Conservation (phyloP, 164 flowering plant species). For the Platanus orientalis region DNA sequence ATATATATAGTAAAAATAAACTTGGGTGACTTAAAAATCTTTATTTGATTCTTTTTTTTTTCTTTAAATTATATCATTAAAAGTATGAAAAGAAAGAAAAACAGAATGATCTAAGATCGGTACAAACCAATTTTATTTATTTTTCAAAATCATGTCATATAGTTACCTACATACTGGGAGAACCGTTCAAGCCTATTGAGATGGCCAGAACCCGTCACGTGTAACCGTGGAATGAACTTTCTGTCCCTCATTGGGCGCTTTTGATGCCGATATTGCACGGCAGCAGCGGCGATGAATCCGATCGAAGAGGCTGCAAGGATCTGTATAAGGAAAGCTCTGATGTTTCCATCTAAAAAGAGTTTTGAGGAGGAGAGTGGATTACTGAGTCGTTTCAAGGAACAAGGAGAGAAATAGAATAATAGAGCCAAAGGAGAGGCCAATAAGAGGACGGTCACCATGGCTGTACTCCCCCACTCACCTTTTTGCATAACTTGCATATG, state of each 20-base stretch:
- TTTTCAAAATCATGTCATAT: not conserved
- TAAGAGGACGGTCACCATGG: too few relatives aligned
- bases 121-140: not conserved
- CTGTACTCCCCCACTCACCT: too few relatives aligned
- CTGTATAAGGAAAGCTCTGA: slow-evolving; percentile 19
- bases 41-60: too few relatives aligned
- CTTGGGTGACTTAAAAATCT: too few relatives aligned
- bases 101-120: not conserved
- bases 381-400: not conserved
- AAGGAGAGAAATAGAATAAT: too few relatives aligned
- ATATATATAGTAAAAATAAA: too few relatives aligned
- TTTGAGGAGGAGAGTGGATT: not conserved
- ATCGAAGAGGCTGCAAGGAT: slow-evolving; percentile 29
- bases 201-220: slow-evolving; percentile 48
- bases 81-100: slow-evolving; percentile 7
- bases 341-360: slow-evolving; percentile 11
- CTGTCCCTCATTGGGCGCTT: slow-evolving; percentile 14
- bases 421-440: too few relatives aligned
- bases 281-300: slow-evolving; percentile 28
- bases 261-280: slow-evolving; percentile 17
- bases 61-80: too few relatives aligned
- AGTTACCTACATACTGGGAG: slow-evolving; percentile 80
- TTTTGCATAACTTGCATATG: too few relatives aligned
- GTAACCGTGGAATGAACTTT: slow-evolving; percentile 39
- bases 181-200: slow-evolving; percentile 54